Evolutionary conservation across 139 green algal species (phyloP).

Genomic region (Monoraphidium neglectum): DNA sequence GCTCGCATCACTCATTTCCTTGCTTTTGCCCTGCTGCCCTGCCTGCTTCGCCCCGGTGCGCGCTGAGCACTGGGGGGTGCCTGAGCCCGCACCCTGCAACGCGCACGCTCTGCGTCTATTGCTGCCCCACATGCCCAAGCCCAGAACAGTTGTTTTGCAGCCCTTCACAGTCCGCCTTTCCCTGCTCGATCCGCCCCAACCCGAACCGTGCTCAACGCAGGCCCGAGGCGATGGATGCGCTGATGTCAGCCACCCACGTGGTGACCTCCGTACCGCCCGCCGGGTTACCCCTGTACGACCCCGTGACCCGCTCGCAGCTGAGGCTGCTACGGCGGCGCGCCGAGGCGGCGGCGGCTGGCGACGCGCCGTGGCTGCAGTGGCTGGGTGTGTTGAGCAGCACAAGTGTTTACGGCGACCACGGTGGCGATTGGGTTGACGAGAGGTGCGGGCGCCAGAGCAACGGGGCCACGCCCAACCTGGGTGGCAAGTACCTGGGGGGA

Average conservation of each 20-base stretch:
- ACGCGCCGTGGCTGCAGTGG: neutral
- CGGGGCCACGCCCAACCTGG: neutral
- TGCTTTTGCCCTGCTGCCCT: too few relatives aligned
- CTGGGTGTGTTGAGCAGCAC: neutral
- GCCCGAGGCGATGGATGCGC: neutral
- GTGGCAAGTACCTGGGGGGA: too few relatives aligned
- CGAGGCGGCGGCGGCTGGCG: conserved; percentile 10
- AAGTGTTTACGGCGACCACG: conserved; percentile 72
- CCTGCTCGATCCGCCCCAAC: too few relatives aligned
- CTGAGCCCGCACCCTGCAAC: too few relatives aligned
- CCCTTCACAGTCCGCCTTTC: too few relatives aligned
- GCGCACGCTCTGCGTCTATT: too few relatives aligned
- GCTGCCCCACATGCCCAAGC: too few relatives aligned
- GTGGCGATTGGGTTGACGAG: conserved; percentile 75
- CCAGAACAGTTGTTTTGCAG: too few relatives aligned
- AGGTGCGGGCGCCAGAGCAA: conserved; percentile 31
- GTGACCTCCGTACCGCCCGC: conserved; percentile 27
- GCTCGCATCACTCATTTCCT: too few relatives aligned
- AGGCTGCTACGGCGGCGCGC: conserved; percentile 5
- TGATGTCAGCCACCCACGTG: conserved; percentile 15
- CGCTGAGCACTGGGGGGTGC: too few relatives aligned
- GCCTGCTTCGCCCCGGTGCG: too few relatives aligned
- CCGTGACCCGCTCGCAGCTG: conserved; percentile 10
- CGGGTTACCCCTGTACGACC: conserved; percentile 35
- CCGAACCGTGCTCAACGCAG: too few relatives aligned